Evolutionary conservation across 495 filamentous ascomycete species (phyloP), one percentile per base, ranked within the genome.

Genomic region (Tuber umbilicatum): DNA sequence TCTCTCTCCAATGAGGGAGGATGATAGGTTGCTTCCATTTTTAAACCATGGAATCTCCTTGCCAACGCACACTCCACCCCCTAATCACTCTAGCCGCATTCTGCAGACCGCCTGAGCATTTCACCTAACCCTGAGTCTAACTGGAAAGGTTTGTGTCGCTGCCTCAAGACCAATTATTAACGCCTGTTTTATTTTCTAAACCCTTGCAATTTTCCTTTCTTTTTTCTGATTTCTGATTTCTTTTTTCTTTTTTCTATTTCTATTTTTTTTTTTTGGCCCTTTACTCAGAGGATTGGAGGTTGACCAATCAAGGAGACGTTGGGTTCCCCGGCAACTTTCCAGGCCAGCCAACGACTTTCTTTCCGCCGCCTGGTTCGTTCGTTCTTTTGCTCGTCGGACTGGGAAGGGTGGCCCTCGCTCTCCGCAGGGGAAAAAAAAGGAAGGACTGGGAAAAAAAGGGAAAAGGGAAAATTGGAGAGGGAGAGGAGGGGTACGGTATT

Each of bases 61-160:
- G 79, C 79, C 79, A 81, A 77, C 79, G 79, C 79, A 81, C 79
- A 81, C 79, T 81, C 76, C 78, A 79, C 78, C 75, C 72, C 72
- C 68, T 70, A 70, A 76, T 55, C n/a, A 69, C 68, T 60, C 79
- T 81, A 81, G 70, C 79, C 79, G 45, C n/a, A 78, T 81, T 78
- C 73, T 69, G 73, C 78, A 78, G 55, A 40, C 73, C 77, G 73
- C 71, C 73, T 69, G 75, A 68, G 42, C 68, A 50, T 74, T 70
- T 81, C 55, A 75, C 79, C 79, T 81, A 81, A 81, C 79, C 79
- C 79, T 81, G 78, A 73, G 40, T 73, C 78, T 79, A 79, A 79
- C 77, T 69, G 78, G 70, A 79, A 78, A 73, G 75, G 69, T 79
- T 78, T 72, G 71, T 78, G 77, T 50, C 73, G 72, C 78, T 50